These are phyloP conservation scores for Botrytis aclada DNA, from an alignment of 2,329 filamentous ascomycete species.

Conservation along the genomic window DNA sequence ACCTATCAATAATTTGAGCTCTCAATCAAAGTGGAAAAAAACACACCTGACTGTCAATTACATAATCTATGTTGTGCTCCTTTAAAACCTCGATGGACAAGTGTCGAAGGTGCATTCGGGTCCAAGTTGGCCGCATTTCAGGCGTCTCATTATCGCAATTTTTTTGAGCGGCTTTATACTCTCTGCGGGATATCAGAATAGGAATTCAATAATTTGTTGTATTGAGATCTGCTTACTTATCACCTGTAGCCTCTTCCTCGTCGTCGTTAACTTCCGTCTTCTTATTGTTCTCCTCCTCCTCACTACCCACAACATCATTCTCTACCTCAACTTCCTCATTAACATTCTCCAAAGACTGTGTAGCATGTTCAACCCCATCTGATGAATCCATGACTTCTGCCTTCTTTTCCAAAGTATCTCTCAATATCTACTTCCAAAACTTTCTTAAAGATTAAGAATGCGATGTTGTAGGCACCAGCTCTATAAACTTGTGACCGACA, in stretches of 20 bases:
- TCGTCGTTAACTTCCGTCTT: conserved; percentile 41
- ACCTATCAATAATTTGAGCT: neutral
- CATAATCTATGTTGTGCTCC: conserved; percentile 54
- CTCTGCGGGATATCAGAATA: conserved; percentile 32
- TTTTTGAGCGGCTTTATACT: conserved; percentile 41
- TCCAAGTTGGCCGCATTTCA: conserved; percentile 53
- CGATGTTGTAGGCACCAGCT: neutral
- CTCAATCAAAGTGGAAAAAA: no score
- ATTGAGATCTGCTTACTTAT: neutral
- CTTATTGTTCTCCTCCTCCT: neutral
- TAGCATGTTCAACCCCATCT: neutral
- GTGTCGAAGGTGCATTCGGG: conserved; percentile 59
- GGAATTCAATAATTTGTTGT: conserved; percentile 38
- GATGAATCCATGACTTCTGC: neutral
- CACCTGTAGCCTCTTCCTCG: conserved; percentile 46
- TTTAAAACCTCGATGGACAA: conserved; percentile 60
- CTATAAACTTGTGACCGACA: no score
- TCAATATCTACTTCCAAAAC: neutral
- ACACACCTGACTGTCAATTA: conserved; percentile 43
- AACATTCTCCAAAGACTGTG: neutral
- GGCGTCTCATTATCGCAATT: conserved; percentile 42
- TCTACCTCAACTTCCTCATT: fast-evolving
- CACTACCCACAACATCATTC: no score
- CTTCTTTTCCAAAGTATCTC: no score
- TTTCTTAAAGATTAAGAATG: neutral